phyloP scores from a whole-genome alignment of 495 filamentous ascomycete species.

The Neurospora sp. region DNA sequence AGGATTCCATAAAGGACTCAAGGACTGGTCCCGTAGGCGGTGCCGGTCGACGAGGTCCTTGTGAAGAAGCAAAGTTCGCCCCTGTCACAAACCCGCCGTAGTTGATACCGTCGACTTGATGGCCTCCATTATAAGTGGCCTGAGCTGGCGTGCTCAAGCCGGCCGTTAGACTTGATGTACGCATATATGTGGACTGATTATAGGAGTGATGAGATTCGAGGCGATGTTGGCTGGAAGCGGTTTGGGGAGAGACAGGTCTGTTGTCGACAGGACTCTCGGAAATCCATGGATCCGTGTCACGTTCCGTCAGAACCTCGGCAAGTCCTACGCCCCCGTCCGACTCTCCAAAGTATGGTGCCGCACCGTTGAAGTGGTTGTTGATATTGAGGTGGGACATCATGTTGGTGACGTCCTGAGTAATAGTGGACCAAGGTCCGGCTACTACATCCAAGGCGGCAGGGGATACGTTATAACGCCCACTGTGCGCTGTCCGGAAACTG shows the following conservation, averaged over 20 bases:
- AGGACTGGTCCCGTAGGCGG: neutral
- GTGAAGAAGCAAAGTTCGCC: neutral
- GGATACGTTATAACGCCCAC: neutral
- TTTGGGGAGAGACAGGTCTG: neutral
- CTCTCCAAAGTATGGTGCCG: constrained; percentile 16
- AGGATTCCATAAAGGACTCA: neutral
- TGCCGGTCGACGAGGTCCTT: neutral
- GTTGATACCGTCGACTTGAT: neutral
- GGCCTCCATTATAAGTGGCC: neutral
- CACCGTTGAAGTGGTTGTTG: constrained; percentile 15
- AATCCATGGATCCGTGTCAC: constrained; percentile 6
- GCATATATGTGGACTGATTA: neutral
- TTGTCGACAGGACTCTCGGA: neutral
- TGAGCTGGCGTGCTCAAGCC: neutral
- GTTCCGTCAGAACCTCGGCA: constrained; percentile 22
- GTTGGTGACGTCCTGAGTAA: constrained; percentile 9
- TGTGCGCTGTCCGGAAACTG: neutral
- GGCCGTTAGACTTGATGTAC: neutral
- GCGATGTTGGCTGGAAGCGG: neutral
- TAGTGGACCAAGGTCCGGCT: neutral
- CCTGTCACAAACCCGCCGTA: neutral
- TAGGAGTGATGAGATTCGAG: neutral
- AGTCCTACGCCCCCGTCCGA: constrained; percentile 25
- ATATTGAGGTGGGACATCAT: constrained; percentile 17
- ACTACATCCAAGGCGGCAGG: neutral